Conservation (phyloP, 768 basidiomycete genomes). For the Rubroboletus pulcherrimus region DNA sequence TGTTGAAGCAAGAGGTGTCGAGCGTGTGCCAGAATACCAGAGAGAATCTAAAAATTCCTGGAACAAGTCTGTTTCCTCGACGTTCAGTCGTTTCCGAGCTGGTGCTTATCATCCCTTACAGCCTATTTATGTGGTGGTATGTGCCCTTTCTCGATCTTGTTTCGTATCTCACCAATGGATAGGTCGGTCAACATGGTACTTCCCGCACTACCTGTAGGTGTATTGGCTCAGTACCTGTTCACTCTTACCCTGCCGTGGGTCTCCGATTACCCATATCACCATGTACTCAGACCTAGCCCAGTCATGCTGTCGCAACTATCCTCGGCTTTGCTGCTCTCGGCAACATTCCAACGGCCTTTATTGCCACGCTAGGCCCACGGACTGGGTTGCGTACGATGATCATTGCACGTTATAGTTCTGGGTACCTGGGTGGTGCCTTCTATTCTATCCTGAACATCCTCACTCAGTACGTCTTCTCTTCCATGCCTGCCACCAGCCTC, state of each 20-base stretch:
- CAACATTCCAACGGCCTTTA: constrained; percentile 41
- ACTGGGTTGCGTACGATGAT: constrained; percentile 56
- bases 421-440: constrained; percentile 46
- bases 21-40: constrained; percentile 50
- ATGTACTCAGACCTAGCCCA: constrained; percentile 12
- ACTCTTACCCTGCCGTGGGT: constrained; percentile 45
- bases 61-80: constrained; percentile 36
- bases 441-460: constrained; percentile 53
- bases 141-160: constrained; percentile 1
- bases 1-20: constrained; percentile 56
- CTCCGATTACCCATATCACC: not conserved
- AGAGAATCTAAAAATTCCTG: constrained; percentile 41
- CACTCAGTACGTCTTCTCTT: constrained; percentile 34
- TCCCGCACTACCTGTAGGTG: constrained; percentile 48
- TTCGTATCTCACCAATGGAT: not conserved
- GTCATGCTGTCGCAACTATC: constrained; percentile 43
- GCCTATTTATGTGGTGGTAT: constrained; percentile 47
- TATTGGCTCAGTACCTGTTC: constrained; percentile 45
- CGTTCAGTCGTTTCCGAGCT: not conserved
- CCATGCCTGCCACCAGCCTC: not conserved
- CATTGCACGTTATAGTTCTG: constrained; percentile 45
- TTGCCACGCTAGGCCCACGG: constrained; percentile 50
- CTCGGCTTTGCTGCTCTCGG: constrained; percentile 46
- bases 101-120: constrained; percentile 11
- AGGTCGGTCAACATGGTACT: constrained; percentile 49